A percentile compares a stretch with the other conserved stretches of the same genome.
phyloP scores from a whole-genome alignment of 352 stramenopile species.

The Globisporangium middletonii region DNA sequence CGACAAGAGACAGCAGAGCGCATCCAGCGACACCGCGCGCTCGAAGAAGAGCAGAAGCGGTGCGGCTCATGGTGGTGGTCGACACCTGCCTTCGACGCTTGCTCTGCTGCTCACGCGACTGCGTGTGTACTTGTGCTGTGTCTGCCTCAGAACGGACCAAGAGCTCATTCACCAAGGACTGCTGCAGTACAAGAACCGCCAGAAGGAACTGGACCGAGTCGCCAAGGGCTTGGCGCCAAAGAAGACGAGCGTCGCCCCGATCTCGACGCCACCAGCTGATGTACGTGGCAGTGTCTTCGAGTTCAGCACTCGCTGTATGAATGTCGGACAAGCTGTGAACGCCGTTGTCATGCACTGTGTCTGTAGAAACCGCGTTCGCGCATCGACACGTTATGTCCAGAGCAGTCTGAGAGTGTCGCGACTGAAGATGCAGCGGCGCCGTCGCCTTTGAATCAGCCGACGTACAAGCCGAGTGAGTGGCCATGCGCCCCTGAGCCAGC shows the following conservation, averaged over 20 bases:
- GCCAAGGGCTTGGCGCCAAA: conserved; percentile 34
- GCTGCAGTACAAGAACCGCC: conserved; percentile 46
- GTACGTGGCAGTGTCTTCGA: background rate
- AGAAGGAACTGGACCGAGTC: conserved; percentile 50
- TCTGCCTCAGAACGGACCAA: conserved; percentile 29
- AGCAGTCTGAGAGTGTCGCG: too few relatives aligned
- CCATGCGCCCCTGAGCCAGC: too few relatives aligned
- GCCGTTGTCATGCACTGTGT: too few relatives aligned
- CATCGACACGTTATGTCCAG: too few relatives aligned
- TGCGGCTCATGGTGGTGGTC: conserved; percentile 5
- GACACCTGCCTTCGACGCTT: background rate
- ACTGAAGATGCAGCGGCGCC: too few relatives aligned
- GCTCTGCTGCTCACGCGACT: background rate
- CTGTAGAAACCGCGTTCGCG: too few relatives aligned
- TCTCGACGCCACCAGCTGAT: background rate
- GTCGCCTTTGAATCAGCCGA: too few relatives aligned
- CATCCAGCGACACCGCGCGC: conserved; percentile 33
- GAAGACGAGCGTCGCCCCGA: background rate
- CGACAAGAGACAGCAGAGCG: conserved; percentile 41
- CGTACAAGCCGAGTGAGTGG: too few relatives aligned
- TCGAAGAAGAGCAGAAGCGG: conserved; percentile 41
- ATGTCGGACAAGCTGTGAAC: too few relatives aligned
- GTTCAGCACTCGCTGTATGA: too few relatives aligned
- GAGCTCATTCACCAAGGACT: conserved; percentile 49
- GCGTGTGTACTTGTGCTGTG: background rate